A percentile compares a stretch with the other conserved stretches of the same genome.
Evolutionary conservation across 1,139 yeast species (phyloP).

Genomic region (Debaryomyces sp.): DNA sequence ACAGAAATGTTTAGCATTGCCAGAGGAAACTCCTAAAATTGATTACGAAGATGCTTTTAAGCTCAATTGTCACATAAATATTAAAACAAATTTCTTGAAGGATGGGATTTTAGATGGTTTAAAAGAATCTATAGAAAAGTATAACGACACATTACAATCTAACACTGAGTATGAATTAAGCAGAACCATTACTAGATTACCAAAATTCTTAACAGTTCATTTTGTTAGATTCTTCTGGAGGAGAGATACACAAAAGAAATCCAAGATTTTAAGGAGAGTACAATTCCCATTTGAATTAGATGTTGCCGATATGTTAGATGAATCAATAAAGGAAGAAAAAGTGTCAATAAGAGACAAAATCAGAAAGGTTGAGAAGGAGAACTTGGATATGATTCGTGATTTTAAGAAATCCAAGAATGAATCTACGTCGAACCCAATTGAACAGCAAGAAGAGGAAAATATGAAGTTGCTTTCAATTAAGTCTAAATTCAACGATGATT

Average conservation of each 20-base stretch:
- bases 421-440: constrained; percentile 36
- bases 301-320: constrained; percentile 81
- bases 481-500: constrained; percentile 48
- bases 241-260: constrained; percentile 84
- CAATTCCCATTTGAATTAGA: constrained; percentile 94
- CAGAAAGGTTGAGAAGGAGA: constrained; percentile 75
- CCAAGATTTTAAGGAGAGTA: constrained; percentile 91
- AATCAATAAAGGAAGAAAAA: constrained; percentile 65
- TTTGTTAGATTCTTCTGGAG: constrained; percentile 97
- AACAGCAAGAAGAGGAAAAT: constrained; percentile 51
- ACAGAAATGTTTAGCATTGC: constrained; percentile 60
- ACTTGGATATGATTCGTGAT: constrained; percentile 71
- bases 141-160: constrained; percentile 66
- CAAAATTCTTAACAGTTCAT: constrained; percentile 86
- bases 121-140: constrained; percentile 76
- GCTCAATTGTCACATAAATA: constrained; percentile 85
- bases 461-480: constrained; percentile 49
- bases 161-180: constrained; percentile 71
- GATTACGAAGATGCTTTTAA: constrained; percentile 63
- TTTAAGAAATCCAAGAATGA: constrained; percentile 68
- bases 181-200: constrained; percentile 76
- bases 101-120: constrained; percentile 82
- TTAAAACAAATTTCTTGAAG: constrained; percentile 82
- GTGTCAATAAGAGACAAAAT: constrained; percentile 76
- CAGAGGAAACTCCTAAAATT: constrained; percentile 53